These are phyloP conservation scores for Elongisporangium undulatum DNA, from an alignment of 352 stramenopile species.

Conservation along the genomic window DNA sequence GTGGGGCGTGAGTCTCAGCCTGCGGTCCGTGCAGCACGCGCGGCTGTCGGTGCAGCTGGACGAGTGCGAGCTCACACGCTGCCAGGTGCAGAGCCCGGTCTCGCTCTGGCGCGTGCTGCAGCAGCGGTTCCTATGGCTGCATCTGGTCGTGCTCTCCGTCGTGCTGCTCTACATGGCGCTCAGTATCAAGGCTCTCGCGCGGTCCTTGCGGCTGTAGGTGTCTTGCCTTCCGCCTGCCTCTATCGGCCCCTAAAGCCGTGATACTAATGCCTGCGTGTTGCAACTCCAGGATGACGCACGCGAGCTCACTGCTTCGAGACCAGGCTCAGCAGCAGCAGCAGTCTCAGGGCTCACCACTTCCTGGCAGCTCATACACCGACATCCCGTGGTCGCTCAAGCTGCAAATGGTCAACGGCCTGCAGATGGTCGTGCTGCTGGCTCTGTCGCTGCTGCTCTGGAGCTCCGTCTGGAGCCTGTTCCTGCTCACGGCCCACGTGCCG, in stretches of 20 bases:
- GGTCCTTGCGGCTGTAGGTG: slow-evolving; percentile 48
- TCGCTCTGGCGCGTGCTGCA: slow-evolving; percentile 52
- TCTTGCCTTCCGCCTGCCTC: not conserved
- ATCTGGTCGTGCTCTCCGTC: slow-evolving; percentile 48
- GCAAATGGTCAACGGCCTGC: slow-evolving; percentile 66
- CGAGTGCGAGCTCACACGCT: slow-evolving; percentile 56
- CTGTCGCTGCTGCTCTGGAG: slow-evolving; percentile 52
- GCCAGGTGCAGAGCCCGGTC: slow-evolving; percentile 20
- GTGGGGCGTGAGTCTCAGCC: slow-evolving; percentile 59
- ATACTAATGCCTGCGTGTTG: slow-evolving; percentile 4
- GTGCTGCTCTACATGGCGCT: slow-evolving; percentile 58
- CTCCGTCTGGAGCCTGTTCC: slow-evolving; percentile 68
- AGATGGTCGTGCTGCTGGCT: slow-evolving; percentile 50
- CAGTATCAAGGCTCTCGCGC: slow-evolving; percentile 44
- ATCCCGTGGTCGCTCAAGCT: slow-evolving; percentile 52
- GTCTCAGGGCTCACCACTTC: not conserved
- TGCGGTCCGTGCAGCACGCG: slow-evolving; percentile 41
- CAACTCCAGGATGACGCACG: slow-evolving; percentile 10
- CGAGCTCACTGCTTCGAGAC: slow-evolving; percentile 10
- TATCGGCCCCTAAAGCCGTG: not conserved
- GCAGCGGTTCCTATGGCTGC: slow-evolving; percentile 74
- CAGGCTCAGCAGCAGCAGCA: slow-evolving; percentile 2
- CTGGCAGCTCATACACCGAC: slow-evolving; percentile 21
- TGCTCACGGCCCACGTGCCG: slow-evolving; percentile 66
- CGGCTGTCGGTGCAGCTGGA: slow-evolving; percentile 51